Base-by-base conservation (phyloP, 2,329 filamentous ascomycete genomes). In the Pseudogymnoascus pannorum region DNA sequence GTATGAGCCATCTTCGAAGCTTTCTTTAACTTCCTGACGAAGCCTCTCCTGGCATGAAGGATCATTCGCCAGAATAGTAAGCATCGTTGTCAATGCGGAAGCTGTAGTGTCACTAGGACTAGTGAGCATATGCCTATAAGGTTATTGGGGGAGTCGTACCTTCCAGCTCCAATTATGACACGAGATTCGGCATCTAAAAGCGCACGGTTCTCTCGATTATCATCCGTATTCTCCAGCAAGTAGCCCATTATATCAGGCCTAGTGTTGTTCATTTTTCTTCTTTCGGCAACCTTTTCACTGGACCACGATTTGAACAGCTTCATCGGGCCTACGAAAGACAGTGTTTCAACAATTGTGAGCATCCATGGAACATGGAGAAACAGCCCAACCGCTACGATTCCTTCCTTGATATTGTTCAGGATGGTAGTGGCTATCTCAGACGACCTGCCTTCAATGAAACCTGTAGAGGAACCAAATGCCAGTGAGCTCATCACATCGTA, bases 401-500 rank as follows among this genome's bases (percentile, higher is more conserved):
- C 57, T n/a, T 60, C 58, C 40, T 62, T 58, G 22, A 66, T 59
- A n/a, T 48, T 59, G 8, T 61, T 48, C 20, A 67, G 48, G 5
- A 66, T 57, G 6, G 57, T 61, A 14, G 33, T 63, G 3, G 64
- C 59, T 6, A 12, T 48, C 11, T 61, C 35, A 11, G 40, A 59
- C 8, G 60, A 57, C 11, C 51, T 63, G 20, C 64, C 64, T 31
- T 61, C 44, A 22, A 66, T 36, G 26, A 66, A 64, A 8, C 51
- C 38, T 2, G 60, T 58, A 1, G 62, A 44, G 4, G 58, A 26
- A 9, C 68, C 66, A 57, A 70, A 69, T 2, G 64, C 67, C 26
- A 71, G 61, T 16, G 69, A 67, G n/a, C 67, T 67, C 64, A 70
- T 69, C 5, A 69, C 63, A 58, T 71, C 69, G 57, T 70, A 71